A percentile compares a stretch with the other conserved stretches of the same genome.
phyloP scores from a whole-genome alignment of 1,284 basidiomycete genomes.

The Cutaneotrichosporon sp. region DNA sequence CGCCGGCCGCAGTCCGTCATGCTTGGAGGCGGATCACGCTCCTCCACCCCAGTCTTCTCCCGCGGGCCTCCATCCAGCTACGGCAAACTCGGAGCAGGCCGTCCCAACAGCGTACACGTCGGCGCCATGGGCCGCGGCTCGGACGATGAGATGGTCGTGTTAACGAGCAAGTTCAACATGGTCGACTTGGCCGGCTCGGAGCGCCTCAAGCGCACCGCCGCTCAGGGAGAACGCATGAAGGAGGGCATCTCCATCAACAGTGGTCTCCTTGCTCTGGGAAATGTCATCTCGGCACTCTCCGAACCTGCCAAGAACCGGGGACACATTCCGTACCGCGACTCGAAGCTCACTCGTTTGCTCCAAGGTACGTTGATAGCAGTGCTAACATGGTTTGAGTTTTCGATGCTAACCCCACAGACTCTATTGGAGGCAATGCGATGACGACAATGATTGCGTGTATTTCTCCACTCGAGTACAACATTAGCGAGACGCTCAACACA shows the following conservation, averaged over 20 bases:
- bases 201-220: constrained; percentile 89
- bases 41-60: constrained; percentile 24
- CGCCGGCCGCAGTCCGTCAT: constrained; percentile 28
- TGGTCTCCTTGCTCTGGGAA: constrained; percentile 91
- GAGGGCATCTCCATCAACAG: constrained; percentile 98
- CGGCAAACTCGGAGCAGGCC: constrained; percentile 46
- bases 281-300: constrained; percentile 96
- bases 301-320: constrained; percentile 67
- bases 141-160: constrained; percentile 76
- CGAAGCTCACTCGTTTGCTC: constrained; percentile 85
- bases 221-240: constrained; percentile 90
- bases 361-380: constrained; percentile 57
- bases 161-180: constrained; percentile 96
- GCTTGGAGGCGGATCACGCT: constrained; percentile 22
- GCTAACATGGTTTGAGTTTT: constrained; percentile 1
- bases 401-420: constrained; percentile 59
- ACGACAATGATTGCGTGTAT: constrained; percentile 99
- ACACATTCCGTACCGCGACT: constrained; percentile 95
- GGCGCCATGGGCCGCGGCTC: constrained; percentile 59
- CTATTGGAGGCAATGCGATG: constrained; percentile 95
- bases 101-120: constrained; percentile 63
- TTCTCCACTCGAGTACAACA: constrained; percentile 88
- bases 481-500: constrained; percentile 91
- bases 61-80: constrained; percentile 25
- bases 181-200: constrained; percentile 97